Evolutionary conservation across 202 grass and related monocot species (phyloP).

Genomic region (Saccharum hybrid): DNA sequence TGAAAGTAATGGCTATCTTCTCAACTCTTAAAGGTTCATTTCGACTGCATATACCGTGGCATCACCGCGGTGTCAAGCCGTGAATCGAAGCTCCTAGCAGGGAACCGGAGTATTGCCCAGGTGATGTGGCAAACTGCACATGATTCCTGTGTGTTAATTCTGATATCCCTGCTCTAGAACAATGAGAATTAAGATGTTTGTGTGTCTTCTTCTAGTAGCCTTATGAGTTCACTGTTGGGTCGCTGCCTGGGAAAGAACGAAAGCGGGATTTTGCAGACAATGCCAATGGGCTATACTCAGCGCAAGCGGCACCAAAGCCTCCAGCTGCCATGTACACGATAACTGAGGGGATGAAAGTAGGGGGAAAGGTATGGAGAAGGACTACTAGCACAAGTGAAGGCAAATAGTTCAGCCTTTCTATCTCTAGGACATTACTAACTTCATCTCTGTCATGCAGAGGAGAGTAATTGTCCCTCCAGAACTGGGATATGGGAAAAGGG

Average conservation of each 20-base stretch:
- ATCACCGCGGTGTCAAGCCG: constrained; percentile 87
- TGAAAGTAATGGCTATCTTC: background rate
- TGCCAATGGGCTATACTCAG: constrained; percentile 81
- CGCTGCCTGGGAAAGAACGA: constrained; percentile 80
- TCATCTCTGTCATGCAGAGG: constrained; percentile 52
- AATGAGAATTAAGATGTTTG: constrained; percentile 43
- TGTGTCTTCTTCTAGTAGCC: constrained; percentile 80
- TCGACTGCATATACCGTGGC: constrained; percentile 84
- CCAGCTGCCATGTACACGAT: constrained; percentile 72
- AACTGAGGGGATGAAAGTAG: constrained; percentile 96
- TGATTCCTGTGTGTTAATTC: background rate
- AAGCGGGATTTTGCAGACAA: constrained; percentile 90
- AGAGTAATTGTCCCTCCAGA: constrained; percentile 82
- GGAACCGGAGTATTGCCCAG: constrained; percentile 87
- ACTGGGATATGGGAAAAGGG: constrained; percentile 76
- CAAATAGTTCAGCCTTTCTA: background rate
- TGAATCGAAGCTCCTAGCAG: constrained; percentile 88
- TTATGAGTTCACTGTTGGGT: constrained; percentile 94
- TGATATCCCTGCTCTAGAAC: background rate
- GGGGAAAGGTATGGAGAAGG: constrained; percentile 66
- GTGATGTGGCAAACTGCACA: constrained; percentile 53
- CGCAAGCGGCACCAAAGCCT: constrained; percentile 85
- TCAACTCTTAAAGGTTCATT: constrained; percentile 71
- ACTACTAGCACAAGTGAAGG: background rate
- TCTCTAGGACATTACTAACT: background rate